phyloP scores from a whole-genome alignment of 805 yeast genomes.

The Barnettozyma siamensis region DNA sequence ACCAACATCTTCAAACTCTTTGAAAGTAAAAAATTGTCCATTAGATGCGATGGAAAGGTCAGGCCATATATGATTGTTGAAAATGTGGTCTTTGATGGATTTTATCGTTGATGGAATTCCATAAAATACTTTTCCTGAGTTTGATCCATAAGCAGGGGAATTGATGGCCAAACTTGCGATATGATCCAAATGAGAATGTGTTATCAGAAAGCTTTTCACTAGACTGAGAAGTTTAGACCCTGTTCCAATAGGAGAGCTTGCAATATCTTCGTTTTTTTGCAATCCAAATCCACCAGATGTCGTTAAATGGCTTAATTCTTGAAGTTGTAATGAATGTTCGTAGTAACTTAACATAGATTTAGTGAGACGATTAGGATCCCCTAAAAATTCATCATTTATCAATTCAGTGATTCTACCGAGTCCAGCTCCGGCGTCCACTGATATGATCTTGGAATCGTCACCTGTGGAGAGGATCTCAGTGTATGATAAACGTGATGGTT shows the following conservation, averaged over 20 bases:
- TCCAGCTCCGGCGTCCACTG: slow-evolving; percentile 81
- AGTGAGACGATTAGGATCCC: neutral
- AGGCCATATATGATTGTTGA: slow-evolving; percentile 83
- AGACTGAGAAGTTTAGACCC: slow-evolving; percentile 30
- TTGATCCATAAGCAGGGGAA: slow-evolving; percentile 46
- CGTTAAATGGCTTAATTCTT: neutral
- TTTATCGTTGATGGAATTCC: slow-evolving; percentile 50
- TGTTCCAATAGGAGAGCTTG: slow-evolving; percentile 25
- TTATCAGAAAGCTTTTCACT: slow-evolving; percentile 45
- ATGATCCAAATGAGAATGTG: slow-evolving; percentile 88
- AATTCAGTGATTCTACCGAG: slow-evolving; percentile 47
- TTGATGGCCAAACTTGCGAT: slow-evolving; percentile 63
- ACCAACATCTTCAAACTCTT: slow-evolving; percentile 7
- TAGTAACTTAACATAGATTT: slow-evolving; percentile 2
- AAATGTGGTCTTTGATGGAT: slow-evolving; percentile 48
- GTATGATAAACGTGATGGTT: slow-evolving; percentile 44
- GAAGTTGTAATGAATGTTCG: neutral
- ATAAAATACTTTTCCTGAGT: slow-evolving; percentile 38
- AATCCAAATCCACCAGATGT: neutral
- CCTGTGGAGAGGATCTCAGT: slow-evolving; percentile 25
- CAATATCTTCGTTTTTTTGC: neutral
- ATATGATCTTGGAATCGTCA: slow-evolving; percentile 36
- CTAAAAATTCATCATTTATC: slow-evolving; percentile 9
- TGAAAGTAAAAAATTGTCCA: slow-evolving; percentile 24
- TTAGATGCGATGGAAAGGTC: slow-evolving; percentile 33